phyloP scores from a whole-genome alignment of 2,329 filamentous ascomycete species.

The Pseudogymnoascus sp. region DNA sequence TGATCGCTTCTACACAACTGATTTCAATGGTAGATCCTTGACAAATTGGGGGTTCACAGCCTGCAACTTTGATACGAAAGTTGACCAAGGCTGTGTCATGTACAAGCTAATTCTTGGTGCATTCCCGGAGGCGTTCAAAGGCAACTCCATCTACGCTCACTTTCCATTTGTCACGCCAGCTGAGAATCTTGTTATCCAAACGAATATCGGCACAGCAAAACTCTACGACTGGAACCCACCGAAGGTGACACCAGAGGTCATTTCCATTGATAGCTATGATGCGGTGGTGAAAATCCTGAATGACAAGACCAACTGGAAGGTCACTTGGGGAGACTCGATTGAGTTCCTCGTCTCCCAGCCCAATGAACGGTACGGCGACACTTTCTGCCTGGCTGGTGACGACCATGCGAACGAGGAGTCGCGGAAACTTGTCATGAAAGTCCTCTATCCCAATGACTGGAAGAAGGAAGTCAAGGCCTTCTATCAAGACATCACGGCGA shows the following conservation, averaged over 20 bases:
- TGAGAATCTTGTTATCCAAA: constrained; percentile 66
- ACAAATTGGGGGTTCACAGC: constrained; percentile 75
- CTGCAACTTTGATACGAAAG: constrained; percentile 60
- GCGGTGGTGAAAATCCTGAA: constrained; percentile 56
- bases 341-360: constrained; percentile 54
- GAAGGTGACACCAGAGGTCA: constrained; percentile 38
- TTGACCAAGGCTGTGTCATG: constrained; percentile 77
- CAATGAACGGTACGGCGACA: constrained; percentile 41
- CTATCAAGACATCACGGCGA: constrained; percentile 54
- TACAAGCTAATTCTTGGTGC: constrained; percentile 77
- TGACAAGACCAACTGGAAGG: constrained; percentile 51
- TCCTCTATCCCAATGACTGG: constrained; percentile 57
- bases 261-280: constrained; percentile 53
- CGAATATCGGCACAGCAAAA: constrained; percentile 56
- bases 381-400: constrained; percentile 51
- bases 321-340: constrained; percentile 57
- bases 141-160: constrained; percentile 67
- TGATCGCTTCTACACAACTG: constrained; percentile 45
- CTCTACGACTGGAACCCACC: constrained; percentile 66
- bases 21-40: constrained; percentile 53
- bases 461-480: constrained; percentile 56
- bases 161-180: constrained; percentile 53
- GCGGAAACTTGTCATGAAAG: constrained; percentile 45
- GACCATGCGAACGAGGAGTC: constrained; percentile 41
- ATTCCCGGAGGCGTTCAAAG: constrained; percentile 72